Conservation (phyloP, 805 yeast species). For the Starmerella asiatica region DNA sequence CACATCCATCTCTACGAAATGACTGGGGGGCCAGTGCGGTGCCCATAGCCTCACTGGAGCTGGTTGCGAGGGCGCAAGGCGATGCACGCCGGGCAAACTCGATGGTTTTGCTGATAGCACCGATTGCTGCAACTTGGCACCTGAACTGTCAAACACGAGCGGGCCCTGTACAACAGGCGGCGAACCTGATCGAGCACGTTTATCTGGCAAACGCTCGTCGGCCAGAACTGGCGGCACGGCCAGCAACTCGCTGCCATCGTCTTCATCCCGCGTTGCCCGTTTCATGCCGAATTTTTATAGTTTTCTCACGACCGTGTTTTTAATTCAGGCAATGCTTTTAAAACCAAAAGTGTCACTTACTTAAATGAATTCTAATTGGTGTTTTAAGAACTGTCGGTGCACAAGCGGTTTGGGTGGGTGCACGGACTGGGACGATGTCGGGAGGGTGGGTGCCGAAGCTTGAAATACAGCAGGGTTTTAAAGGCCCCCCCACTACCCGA, state of each 20-base stretch:
- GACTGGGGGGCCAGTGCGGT: slow-evolving; percentile 5
- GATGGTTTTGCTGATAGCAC: slow-evolving; percentile 12
- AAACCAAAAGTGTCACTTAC: no score
- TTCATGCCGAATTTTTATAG: no score
- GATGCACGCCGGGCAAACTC: slow-evolving; percentile 19
- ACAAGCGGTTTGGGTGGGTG: no score
- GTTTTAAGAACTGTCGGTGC: no score
- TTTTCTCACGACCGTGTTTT: no score
- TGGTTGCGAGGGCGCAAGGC: slow-evolving; percentile 13
- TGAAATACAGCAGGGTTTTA: no score
- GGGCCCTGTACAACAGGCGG: slow-evolving; percentile 17
- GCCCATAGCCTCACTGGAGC: slow-evolving; percentile 13
- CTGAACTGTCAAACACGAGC: slow-evolving; percentile 9
- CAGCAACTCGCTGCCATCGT: slow-evolving; percentile 1
- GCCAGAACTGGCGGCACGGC: neutral
- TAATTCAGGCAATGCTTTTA: no score
- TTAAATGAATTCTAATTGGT: no score
- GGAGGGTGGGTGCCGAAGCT: no score
- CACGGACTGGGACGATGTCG: no score
- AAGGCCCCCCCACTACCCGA: no score
- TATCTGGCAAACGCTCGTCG: slow-evolving; percentile 3
- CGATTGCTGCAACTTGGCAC: slow-evolving; percentile 11
- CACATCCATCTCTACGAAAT: slow-evolving; percentile 7
- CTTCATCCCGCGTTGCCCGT: slow-evolving; percentile 9
- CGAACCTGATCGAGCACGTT: slow-evolving; percentile 13